Conservation (phyloP, 257 asterid genomes). For the Nicotiana undulata region DNA sequence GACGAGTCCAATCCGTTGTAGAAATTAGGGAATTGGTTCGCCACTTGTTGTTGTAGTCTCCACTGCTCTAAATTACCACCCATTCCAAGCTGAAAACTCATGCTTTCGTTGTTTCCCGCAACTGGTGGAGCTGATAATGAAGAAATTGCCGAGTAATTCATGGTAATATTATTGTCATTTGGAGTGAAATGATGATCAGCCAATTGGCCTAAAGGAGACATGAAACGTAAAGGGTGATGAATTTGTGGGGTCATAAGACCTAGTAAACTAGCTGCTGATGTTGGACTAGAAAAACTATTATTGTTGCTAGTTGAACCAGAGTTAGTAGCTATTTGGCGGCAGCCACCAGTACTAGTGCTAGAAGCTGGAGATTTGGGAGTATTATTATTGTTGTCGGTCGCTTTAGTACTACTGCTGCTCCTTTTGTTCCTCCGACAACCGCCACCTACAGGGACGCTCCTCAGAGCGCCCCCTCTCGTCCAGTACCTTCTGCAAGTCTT, state of each 20-base stretch:
- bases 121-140: slow-evolving; percentile 8
- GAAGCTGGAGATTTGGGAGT: slow-evolving; percentile 53
- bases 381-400: neutral
- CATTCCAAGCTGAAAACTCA: slow-evolving; percentile 14
- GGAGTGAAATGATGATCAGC: slow-evolving; percentile 29
- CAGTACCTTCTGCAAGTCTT: slow-evolving; percentile 86
- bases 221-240: slow-evolving; percentile 39
- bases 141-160: slow-evolving; percentile 37
- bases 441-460: slow-evolving; percentile 89
- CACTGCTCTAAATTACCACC: slow-evolving; percentile 51
- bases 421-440: slow-evolving; percentile 77
- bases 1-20: slow-evolving; percentile 32
- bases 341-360: slow-evolving; percentile 22
- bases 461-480: slow-evolving; percentile 86
- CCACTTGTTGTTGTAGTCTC: slow-evolving; percentile 36
- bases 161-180: slow-evolving; percentile 14
- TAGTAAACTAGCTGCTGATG: slow-evolving; percentile 17
- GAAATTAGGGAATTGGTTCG: slow-evolving; percentile 57
- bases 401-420: slow-evolving; percentile 35
- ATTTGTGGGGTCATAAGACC: slow-evolving; percentile 44
- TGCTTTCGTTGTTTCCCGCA: neutral
- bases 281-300: slow-evolving; percentile 5
- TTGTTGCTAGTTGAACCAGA: slow-evolving; percentile 44
- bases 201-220: slow-evolving; percentile 60
- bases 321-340: slow-evolving; percentile 19